Evolutionary conservation across 1,284 basidiomycete species (phyloP), one percentile per base, ranked within the genome.

Genomic region (Neonothopanus nambi): DNA sequence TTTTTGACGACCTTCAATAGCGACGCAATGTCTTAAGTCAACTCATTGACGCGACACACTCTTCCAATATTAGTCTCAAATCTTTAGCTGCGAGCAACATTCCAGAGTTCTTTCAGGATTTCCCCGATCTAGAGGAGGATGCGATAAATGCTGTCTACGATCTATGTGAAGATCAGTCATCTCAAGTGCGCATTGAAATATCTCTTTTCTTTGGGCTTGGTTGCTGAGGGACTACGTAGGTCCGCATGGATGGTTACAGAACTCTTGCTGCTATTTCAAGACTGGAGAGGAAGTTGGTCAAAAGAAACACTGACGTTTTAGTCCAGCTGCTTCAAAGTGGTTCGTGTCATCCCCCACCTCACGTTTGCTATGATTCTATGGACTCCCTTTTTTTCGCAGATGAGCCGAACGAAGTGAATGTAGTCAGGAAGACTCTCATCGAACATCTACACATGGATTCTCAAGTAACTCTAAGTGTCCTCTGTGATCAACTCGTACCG

Each of bases 61-160:
- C 68, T 11, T 54, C 61, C 3, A 53, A 66, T 28, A 17, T 39
- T 13, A 42, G 38, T 21, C 21, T 80, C 47, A 87, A 86, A 62
- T 76, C 75, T 26, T 70, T 82, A 20, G 84, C 83, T 1, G 85
- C 86, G 0, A 68, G 70, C 23, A 78, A 81, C 52, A 78, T 89
- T 55, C 77, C 74, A 46, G 61, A 70, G 41, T 83, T 84, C 63
- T 82, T 88, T 68, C 77, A 70, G 58, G 79, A 85, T 65, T 86
- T 87, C 61, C 79, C 81, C 1, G 85, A 87, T 42, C 70, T 85
- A 15, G 84, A 87, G 65, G 87, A 89, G 60, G 80, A 80, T 24
- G 84, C 84, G 5, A 86, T 89, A 61, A 85, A 89, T 59, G 82
- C 84, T 18, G 77, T 89, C 20, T 89, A 89, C 61, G 86, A 89